A percentile compares a stretch with the other conserved stretches of the same genome.
phyloP scores from a whole-genome alignment of 345 rosid species.

The Boechera divaricarpa region DNA sequence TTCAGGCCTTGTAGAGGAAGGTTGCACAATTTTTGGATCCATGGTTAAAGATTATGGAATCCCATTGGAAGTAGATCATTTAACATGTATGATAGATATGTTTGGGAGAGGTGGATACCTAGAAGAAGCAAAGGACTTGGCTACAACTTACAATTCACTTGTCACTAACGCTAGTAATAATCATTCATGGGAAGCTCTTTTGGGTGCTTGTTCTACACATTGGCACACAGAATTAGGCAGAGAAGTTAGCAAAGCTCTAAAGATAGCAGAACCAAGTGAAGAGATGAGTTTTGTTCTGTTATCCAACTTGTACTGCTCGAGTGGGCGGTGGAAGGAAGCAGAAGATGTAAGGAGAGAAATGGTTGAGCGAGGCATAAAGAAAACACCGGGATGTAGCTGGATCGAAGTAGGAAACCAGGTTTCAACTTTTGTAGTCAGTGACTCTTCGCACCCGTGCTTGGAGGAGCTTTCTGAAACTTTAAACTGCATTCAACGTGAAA shows the following conservation, averaged over 20 bases:
- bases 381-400: slow-evolving; percentile 86
- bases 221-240: slow-evolving; percentile 53
- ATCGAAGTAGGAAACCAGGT: slow-evolving; percentile 64
- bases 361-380: slow-evolving; percentile 66
- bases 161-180: slow-evolving; percentile 2
- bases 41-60: slow-evolving; percentile 58
- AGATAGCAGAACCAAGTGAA: slow-evolving; percentile 48
- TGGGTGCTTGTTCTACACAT: slow-evolving; percentile 67
- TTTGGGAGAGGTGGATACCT: slow-evolving; percentile 72
- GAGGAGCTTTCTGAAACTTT: slow-evolving; percentile 50
- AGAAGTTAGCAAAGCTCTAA: slow-evolving; percentile 50
- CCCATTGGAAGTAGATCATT: slow-evolving; percentile 61
- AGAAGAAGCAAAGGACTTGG: slow-evolving; percentile 61
- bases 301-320: slow-evolving; percentile 68
- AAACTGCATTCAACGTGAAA: slow-evolving; percentile 51
- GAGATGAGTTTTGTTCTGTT: slow-evolving; percentile 70
- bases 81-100: slow-evolving; percentile 78
- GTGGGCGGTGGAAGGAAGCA: slow-evolving; percentile 79
- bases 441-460: slow-evolving; percentile 41
- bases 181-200: slow-evolving; percentile 57
- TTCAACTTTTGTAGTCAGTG: slow-evolving; percentile 59
- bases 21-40: slow-evolving; percentile 49
- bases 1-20: slow-evolving; percentile 68
- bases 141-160: slow-evolving; percentile 36
- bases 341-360: slow-evolving; percentile 70